Conservation (phyloP, 148 eudicot genomes). For the Cornus controversa region DNA sequence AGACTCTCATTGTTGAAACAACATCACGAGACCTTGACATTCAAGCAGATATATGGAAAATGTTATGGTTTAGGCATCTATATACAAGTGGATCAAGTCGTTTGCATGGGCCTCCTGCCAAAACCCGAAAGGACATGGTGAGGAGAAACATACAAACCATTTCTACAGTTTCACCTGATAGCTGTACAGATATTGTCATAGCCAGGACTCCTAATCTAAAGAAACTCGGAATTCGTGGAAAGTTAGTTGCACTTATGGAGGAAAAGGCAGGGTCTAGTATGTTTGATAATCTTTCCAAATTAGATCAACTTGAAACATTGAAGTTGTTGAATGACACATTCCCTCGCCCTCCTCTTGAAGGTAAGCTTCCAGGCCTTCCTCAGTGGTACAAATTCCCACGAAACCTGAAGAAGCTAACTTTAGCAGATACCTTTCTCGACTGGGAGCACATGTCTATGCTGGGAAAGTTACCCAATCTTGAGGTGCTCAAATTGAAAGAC, state of each 20-base stretch:
- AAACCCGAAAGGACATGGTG: conserved; percentile 15
- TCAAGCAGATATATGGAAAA: conserved; percentile 37
- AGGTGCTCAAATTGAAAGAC: conserved; percentile 23
- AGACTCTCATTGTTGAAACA: conserved; percentile 34
- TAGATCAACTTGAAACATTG: conserved; percentile 6
- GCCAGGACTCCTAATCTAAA: conserved; percentile 23
- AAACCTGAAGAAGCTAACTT: conserved; percentile 11
- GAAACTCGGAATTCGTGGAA: conserved; percentile 16
- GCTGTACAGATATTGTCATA: conserved; percentile 22
- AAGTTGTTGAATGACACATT: conserved; percentile 11
- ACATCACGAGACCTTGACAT: conserved; percentile 23
- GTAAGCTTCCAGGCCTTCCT: background rate
- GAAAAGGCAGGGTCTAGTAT: background rate
- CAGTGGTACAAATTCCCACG: too few species aligned
- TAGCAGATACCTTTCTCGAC: conserved; percentile 1
- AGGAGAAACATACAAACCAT: conserved; percentile 20
- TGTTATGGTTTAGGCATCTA: conserved; percentile 37
- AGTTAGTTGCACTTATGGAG: background rate
- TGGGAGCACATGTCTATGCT: conserved; percentile 16
- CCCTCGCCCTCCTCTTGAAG: too few species aligned
- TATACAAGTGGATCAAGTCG: conserved; percentile 24
- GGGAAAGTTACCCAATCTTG: background rate
- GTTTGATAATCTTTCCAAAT: background rate
- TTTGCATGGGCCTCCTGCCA: conserved; percentile 17
- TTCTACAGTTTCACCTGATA: conserved; percentile 23